These are phyloP conservation scores for Penicillium lagena DNA, from an alignment of 495 filamentous ascomycete species.

Conservation along the genomic window DNA sequence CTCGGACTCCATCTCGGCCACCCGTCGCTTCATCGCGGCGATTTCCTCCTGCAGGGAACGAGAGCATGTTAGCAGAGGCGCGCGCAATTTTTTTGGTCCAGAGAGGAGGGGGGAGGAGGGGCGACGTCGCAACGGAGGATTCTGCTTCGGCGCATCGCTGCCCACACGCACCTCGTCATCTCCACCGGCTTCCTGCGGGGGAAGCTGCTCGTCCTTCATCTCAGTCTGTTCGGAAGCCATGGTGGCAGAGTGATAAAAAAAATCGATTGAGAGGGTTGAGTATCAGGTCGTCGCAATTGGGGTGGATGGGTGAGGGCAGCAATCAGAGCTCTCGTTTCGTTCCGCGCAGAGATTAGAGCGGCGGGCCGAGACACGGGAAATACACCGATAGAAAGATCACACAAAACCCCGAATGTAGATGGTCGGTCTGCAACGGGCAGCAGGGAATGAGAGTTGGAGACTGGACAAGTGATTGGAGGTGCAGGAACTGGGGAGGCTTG, in stretches of 20 bases:
- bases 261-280: background rate
- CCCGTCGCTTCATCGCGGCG: conserved; percentile 92
- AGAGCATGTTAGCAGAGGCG: conserved; percentile 2
- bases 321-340: conserved; percentile 5
- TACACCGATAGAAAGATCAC: no score
- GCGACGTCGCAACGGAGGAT: background rate
- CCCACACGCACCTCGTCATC: conserved; percentile 38
- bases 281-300: conserved; percentile 3
- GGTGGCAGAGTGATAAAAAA: conserved; percentile 5
- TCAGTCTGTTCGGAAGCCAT: conserved; percentile 36
- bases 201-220: conserved; percentile 33
- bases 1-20: conserved; percentile 98
- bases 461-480: conserved; percentile 5
- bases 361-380: no score
- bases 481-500: conserved; percentile 13
- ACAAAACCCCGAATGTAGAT: no score
- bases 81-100: background rate
- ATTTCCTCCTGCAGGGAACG: conserved; percentile 71
- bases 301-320: conserved; percentile 7
- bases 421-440: no score
- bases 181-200: conserved; percentile 31
- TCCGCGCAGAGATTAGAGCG: no score
- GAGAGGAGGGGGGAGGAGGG: no score
- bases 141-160: background rate
- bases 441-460: no score